Conservation (phyloP, 2,329 filamentous ascomycete genomes). For the Lasiodiplodia gonubiensis region DNA sequence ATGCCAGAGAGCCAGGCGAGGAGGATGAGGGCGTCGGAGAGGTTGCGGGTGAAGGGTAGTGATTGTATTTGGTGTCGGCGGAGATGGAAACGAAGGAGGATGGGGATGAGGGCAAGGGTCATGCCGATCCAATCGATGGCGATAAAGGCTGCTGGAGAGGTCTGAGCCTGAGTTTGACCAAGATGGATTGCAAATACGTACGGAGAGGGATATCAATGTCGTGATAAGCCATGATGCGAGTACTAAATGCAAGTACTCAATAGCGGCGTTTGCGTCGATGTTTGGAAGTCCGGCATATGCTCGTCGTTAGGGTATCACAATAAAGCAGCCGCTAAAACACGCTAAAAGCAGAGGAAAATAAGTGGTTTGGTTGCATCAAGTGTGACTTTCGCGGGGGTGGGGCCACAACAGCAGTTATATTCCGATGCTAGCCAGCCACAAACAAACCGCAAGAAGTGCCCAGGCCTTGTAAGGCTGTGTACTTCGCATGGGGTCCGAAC, state of each 20-base stretch:
- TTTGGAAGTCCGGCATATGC: neutral
- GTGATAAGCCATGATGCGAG: conserved; percentile 10
- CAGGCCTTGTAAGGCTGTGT: neutral
- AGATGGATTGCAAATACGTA: neutral
- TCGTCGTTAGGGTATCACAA: conserved; percentile 10
- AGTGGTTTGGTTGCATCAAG: neutral
- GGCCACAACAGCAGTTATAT: conserved; percentile 14
- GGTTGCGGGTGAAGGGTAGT: conserved; percentile 29
- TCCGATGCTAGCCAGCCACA: neutral
- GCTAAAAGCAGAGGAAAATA: neutral
- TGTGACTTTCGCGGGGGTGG: neutral
- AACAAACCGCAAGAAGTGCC: neutral
- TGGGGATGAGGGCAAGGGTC: conserved; percentile 38
- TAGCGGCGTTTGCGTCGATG: neutral
- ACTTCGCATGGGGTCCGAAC: neutral
- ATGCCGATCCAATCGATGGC: conserved; percentile 40
- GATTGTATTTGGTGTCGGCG: conserved; percentile 32
- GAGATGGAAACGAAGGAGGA: conserved; percentile 37
- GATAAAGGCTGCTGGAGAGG: conserved; percentile 36
- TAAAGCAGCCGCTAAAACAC: neutral
- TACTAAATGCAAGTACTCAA: neutral
- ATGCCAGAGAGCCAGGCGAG: conserved; percentile 37
- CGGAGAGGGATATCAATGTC: conserved; percentile 23
- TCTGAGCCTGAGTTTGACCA: neutral
- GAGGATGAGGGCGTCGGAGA: conserved; percentile 36